Evolutionary conservation across 106 monocot genomes (phyloP), one percentile per base, ranked within the genome.

Genomic region (Dactylorhiza incarnata): DNA sequence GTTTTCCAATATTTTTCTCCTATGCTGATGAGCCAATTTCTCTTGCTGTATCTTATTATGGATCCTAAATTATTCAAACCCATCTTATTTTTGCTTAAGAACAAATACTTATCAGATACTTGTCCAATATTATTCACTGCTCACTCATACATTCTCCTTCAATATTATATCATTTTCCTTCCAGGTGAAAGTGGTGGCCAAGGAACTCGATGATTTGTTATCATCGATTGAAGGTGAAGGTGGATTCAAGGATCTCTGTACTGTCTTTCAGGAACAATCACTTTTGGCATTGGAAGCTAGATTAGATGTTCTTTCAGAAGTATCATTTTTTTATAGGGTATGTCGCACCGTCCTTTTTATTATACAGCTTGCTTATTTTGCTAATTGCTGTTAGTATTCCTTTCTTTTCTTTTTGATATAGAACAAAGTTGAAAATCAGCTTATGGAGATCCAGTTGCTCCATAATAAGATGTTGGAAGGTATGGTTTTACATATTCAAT

Each of bases 381-480:
- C 6, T 23, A 55, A 45, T 69, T 72, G 29, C 1, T 75, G 15
- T 37, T 29, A 70, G 2, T 77, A 20, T 77, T 50, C 22, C 8
- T 10, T 73, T 80, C 45, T 43, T 19, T 51, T 26, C 22, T 29
- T 45, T 22, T 24, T 49, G 22, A 51, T 66, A 19, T 63, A 97
- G 97, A 82, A 49, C 52, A 83, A 79, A 61, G 56, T 84, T 49
- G 89, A 86, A 49, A 86, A 86, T 45, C 79, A 84, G 46, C 83
- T 89, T 29, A 56, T 51, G 68, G 67, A 87, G 68, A 81, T 97
- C 73, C 93, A 94, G 77, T 89, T 87, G 44, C 97, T 94, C 71
- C 83, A 83, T 26, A 87, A 91, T 75, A 97, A 87, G 77, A 94
- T 85, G 86, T 81, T 86, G 75, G 85, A 91, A 76, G 87, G 97